These are phyloP conservation scores for Fusarium xylarioides DNA, from an alignment of 2,329 filamentous ascomycete species.

Conservation along the genomic window DNA sequence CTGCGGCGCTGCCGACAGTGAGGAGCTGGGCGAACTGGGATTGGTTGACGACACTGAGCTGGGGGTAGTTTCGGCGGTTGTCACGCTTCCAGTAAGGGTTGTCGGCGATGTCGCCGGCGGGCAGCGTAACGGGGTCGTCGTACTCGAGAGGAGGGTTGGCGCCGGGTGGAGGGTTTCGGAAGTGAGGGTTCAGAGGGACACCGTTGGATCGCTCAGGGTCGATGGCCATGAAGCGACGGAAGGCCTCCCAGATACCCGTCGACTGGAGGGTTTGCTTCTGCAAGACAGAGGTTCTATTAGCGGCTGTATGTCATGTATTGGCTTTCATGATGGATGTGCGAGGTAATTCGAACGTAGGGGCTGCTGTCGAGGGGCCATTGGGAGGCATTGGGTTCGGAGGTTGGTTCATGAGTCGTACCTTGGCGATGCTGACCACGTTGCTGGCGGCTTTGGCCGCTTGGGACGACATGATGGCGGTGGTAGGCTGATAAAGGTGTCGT, in stretches of 20 bases:
- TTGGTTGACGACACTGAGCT: conserved; percentile 81
- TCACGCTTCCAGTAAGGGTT: conserved; percentile 86
- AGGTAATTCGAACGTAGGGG: conserved; percentile 28
- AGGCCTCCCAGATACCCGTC: conserved; percentile 83
- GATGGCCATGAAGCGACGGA: conserved; percentile 81
- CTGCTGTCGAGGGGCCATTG: conserved; percentile 23
- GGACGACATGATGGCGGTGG: conserved; percentile 64
- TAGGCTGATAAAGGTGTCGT: conserved; percentile 35
- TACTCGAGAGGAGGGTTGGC: conserved; percentile 50
- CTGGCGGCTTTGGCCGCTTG: conserved; percentile 67
- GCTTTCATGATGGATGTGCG: conserved; percentile 15
- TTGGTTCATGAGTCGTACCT: conserved; percentile 56
- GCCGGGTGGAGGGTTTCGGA: conserved; percentile 78
- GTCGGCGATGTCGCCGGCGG: conserved; percentile 55
- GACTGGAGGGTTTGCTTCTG: conserved; percentile 98
- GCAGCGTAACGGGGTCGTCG: conserved; percentile 66
- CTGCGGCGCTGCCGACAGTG: conserved; percentile 81
- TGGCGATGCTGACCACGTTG: conserved; percentile 64
- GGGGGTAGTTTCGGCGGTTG: conserved; percentile 81
- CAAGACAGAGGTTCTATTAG: conserved; percentile 32
- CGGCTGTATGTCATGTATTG: not conserved
- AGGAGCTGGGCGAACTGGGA: conserved; percentile 86
- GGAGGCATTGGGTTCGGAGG: conserved; percentile 24
- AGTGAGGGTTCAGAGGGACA: conserved; percentile 91
- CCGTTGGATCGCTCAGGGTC: conserved; percentile 91